phyloP scores from a whole-genome alignment of 495 filamentous ascomycete genomes.

The Staphylotrichum longicolle region DNA sequence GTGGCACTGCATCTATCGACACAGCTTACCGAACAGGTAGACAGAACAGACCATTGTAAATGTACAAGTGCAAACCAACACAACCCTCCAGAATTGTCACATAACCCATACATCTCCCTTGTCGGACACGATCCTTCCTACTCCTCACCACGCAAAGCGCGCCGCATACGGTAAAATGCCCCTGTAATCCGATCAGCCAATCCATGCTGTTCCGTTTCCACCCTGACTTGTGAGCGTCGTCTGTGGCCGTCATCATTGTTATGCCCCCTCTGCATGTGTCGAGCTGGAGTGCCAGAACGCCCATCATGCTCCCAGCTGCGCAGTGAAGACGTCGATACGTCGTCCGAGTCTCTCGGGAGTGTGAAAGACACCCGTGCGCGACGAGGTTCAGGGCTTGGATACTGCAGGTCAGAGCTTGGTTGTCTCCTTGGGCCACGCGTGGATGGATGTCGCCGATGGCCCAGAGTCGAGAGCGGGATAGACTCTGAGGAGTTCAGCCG shows the following conservation, averaged over 20 bases:
- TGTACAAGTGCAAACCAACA: too few relatives aligned
- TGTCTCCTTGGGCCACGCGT: background rate
- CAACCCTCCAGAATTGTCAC: too few relatives aligned
- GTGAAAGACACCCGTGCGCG: constrained; percentile 1
- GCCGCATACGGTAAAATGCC: constrained; percentile 6
- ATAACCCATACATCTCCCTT: background rate
- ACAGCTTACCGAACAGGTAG: too few relatives aligned
- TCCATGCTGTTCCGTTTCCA: background rate
- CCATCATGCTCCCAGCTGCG: background rate
- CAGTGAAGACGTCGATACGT: background rate
- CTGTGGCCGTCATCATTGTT: background rate
- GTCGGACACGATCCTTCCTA: background rate
- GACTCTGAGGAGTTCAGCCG: background rate
- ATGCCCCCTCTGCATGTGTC: background rate
- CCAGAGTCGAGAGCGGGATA: background rate
- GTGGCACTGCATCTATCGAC: too few relatives aligned
- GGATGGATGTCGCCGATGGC: background rate
- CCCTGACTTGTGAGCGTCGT: background rate
- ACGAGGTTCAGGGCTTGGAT: constrained; percentile 8
- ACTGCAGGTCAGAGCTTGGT: constrained; percentile 8
- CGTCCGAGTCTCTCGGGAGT: background rate
- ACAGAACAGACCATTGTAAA: too few relatives aligned
- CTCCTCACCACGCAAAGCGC: constrained; percentile 5
- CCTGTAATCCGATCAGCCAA: background rate
- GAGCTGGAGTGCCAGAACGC: background rate